These are phyloP conservation scores for Entomophthora muscae DNA, from an alignment of 371 early-diverging fungal species.

Conservation along the genomic window DNA sequence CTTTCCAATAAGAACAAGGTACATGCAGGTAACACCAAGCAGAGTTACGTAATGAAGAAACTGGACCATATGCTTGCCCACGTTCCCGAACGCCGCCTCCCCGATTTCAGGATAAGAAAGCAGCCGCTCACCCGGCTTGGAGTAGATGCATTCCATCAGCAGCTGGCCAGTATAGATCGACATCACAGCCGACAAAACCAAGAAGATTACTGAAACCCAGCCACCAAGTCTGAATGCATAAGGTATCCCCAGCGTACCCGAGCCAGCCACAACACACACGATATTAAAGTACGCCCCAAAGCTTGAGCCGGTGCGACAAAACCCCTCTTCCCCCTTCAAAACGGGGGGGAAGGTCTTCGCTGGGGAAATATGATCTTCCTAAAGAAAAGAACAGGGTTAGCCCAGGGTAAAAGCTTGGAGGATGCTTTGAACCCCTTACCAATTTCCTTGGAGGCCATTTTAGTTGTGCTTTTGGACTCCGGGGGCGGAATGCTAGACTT, in stretches of 20 bases:
- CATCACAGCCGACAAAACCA: constrained; percentile 54
- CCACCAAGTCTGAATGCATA: constrained; percentile 64
- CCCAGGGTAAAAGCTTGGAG: too few relatives aligned
- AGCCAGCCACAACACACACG: constrained; percentile 67
- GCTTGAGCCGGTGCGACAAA: constrained; percentile 7
- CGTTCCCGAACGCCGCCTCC: constrained; percentile 40
- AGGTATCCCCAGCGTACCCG: constrained; percentile 69
- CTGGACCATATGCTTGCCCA: constrained; percentile 35
- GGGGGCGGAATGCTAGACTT: too few relatives aligned
- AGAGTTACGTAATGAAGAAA: constrained; percentile 45
- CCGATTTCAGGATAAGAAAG: constrained; percentile 38
- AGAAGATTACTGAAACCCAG: constrained; percentile 59
- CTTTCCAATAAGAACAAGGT: constrained; percentile 49
- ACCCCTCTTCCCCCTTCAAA: constrained; percentile 3
- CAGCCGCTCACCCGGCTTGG: constrained; percentile 21
- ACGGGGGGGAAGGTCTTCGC: background rate
- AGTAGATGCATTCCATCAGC: constrained; percentile 51
- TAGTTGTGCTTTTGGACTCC: too few relatives aligned
- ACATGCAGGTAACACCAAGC: constrained; percentile 58
- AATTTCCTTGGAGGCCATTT: too few relatives aligned
- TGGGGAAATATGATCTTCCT: too few relatives aligned
- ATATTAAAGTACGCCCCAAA: constrained; percentile 26
- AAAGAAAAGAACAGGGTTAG: too few relatives aligned
- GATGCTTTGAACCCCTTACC: too few relatives aligned
- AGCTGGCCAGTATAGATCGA: constrained; percentile 51